Evolutionary conservation across 495 filamentous ascomycete species (phyloP).

Genomic region (Podospora pseudoanserina): DNA sequence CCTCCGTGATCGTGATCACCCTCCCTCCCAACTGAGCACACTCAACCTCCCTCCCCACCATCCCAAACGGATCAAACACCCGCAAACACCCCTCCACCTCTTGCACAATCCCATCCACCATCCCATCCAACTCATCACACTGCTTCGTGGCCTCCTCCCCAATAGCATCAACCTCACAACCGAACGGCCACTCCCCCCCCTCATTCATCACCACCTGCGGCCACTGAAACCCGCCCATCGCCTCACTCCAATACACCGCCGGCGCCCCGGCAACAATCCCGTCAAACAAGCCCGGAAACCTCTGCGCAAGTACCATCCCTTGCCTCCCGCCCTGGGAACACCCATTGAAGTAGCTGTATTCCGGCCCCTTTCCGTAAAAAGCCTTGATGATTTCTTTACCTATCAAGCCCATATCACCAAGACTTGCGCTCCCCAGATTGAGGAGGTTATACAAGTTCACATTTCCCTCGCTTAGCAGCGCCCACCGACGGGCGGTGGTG

Average conservation of each 20-base stretch:
- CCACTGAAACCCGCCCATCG: slow-evolving; percentile 23
- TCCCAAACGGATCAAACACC: slow-evolving; percentile 27
- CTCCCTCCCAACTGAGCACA: slow-evolving; percentile 13
- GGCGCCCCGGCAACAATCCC: slow-evolving; percentile 41
- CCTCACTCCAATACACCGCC: slow-evolving; percentile 33
- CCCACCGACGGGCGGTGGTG: slow-evolving; percentile 33
- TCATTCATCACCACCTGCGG: slow-evolving; percentile 41
- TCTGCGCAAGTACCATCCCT: slow-evolving; percentile 42
- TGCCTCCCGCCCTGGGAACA: slow-evolving; percentile 46
- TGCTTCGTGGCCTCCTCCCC: slow-evolving; percentile 26
- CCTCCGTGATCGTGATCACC: slow-evolving; percentile 16
- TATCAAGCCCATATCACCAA: slow-evolving; percentile 33
- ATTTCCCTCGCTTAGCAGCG: slow-evolving; percentile 38
- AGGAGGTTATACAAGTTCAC: slow-evolving; percentile 39
- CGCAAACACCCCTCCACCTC: slow-evolving; percentile 21
- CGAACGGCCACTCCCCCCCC: slow-evolving; percentile 21
- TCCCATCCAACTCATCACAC: slow-evolving; percentile 41
- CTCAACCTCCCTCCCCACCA: slow-evolving; percentile 20
- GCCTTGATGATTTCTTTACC: slow-evolving; percentile 30
- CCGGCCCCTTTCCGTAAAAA: slow-evolving; percentile 36
- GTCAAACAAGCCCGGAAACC: slow-evolving; percentile 41
- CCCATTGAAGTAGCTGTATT: slow-evolving; percentile 45
- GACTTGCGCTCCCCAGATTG: slow-evolving; percentile 35
- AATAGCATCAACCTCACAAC: slow-evolving; percentile 37
- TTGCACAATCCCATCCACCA: slow-evolving; percentile 36